Base-by-base conservation (phyloP, 1,284 basidiomycete species). In the Abortiporus biennis region DNA sequence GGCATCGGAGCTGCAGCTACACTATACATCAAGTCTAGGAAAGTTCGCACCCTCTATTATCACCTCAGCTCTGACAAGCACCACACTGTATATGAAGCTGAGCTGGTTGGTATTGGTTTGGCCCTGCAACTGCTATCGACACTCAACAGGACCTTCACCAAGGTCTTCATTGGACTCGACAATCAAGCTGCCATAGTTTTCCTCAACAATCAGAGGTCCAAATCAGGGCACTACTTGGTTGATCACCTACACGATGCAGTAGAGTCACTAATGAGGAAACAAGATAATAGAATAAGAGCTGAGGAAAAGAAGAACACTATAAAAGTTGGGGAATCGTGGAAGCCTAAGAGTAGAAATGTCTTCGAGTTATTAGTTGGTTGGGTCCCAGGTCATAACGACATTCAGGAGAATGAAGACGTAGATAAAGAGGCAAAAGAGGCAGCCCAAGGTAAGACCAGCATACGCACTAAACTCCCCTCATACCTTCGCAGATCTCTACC, bases 81-180 rank as follows among this genome's bases (percentile, higher is more conserved):
- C 11, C 61, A 65, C 50, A 59, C 57, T 0, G 56, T 61, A 1
- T 60, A 55, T 43, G 59, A 66, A 38, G 62, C 52, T 0, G 57
- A 66, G 47, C 38, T 50, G 0, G 50, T 61, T 0, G 62, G 58
- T 3, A 38, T 56, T 1, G 40, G 54, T 1, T 21, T 37, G 13
- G 20, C 36, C 9, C 6, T 52, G 1, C 32, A 54, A 15, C 40
- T 55, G 3, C 30, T 53, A 16, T 17, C 4, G 6, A 3, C 17
- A 20, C 13, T 19, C 21, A 3, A 15, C 6, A 1, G 33, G 17
- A 13, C 4, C 19, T n/a, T 29, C n/a, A 29, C n/a, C 27, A 9
- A 8, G n/a, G 8, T n/a, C 27, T 34, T 38, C 19, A 42, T 50
- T 15, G 36, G 38, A 13, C 12, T 44, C 15, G 48, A 50, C 41